Conservation (phyloP, 2,329 filamentous ascomycete species). For the Penicillium sp. region DNA sequence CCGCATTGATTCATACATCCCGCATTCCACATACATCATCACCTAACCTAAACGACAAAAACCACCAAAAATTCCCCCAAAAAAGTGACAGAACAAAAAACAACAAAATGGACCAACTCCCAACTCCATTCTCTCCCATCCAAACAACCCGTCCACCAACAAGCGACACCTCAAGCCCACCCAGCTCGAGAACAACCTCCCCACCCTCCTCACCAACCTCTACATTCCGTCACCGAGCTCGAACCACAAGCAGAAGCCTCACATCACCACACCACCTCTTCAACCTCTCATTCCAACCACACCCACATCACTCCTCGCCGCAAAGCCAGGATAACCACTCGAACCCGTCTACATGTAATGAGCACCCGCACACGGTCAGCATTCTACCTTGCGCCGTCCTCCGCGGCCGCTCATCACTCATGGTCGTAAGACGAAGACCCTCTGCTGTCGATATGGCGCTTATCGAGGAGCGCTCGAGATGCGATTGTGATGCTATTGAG, state of each 20-base stretch:
- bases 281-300: conserved; percentile 23
- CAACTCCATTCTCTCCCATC: conserved; percentile 30
- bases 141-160: conserved; percentile 25
- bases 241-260: not conserved
- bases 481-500: conserved; percentile 40
- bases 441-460: conserved; percentile 47
- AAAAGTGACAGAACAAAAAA: not conserved
- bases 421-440: conserved; percentile 41
- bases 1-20: not conserved
- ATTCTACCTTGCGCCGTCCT: conserved; percentile 30
- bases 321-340: conserved; percentile 16
- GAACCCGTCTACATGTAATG: not conserved
- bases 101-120: conserved; percentile 22
- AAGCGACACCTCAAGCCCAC: conserved; percentile 20
- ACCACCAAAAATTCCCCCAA: not conserved
- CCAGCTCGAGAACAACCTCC: conserved; percentile 30
- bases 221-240: not conserved
- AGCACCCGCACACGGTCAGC: conserved; percentile 11
- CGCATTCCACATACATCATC: conserved; percentile 3
- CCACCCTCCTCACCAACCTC: conserved; percentile 23
- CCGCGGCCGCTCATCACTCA: conserved; percentile 30
- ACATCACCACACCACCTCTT: conserved; percentile 19
- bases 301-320: conserved; percentile 11
- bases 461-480: conserved; percentile 43
- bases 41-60: not conserved